Conservation (phyloP, 2,329 filamentous ascomycete species). For the Pyricularia grisea region DNA sequence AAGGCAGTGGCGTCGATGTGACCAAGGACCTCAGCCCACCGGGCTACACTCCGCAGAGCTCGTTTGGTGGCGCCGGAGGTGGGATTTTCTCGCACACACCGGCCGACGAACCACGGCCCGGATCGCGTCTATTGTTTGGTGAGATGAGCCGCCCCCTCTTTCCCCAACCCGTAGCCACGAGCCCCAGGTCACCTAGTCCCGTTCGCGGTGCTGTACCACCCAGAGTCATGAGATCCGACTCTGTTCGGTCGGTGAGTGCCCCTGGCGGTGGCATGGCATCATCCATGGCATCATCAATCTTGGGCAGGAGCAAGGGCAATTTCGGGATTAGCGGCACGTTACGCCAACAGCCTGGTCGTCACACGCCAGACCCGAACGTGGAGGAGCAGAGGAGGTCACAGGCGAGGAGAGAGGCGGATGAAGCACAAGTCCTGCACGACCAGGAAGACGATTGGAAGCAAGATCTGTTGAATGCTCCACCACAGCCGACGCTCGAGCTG, state of each 20-base stretch:
- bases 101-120: constrained; percentile 20
- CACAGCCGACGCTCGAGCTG: constrained; percentile 51
- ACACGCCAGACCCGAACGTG: constrained; percentile 34
- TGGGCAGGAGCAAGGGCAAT: constrained; percentile 25
- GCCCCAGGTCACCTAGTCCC: constrained; percentile 65
- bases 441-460: constrained; percentile 57
- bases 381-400: constrained; percentile 41
- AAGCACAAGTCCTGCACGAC: constrained; percentile 48
- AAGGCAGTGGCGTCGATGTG: constrained; percentile 56
- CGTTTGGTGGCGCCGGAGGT: constrained; percentile 41
- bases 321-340: constrained; percentile 9
- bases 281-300: constrained; percentile 45
- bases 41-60: constrained; percentile 47
- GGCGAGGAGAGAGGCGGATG: constrained; percentile 46
- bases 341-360: constrained; percentile 26
- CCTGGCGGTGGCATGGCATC: constrained; percentile 42
- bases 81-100: constrained; percentile 37
- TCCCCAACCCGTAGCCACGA: constrained; percentile 42
- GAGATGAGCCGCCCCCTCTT: constrained; percentile 44
- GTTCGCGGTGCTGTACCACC: constrained; percentile 45
- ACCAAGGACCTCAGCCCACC: constrained; percentile 53
- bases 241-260: constrained; percentile 48
- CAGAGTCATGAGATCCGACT: constrained; percentile 37
- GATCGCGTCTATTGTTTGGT: constrained; percentile 34
- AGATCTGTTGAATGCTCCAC: constrained; percentile 38